Base-by-base conservation (phyloP, 257 asterid species). In the Scutellaria galericulata region DNA sequence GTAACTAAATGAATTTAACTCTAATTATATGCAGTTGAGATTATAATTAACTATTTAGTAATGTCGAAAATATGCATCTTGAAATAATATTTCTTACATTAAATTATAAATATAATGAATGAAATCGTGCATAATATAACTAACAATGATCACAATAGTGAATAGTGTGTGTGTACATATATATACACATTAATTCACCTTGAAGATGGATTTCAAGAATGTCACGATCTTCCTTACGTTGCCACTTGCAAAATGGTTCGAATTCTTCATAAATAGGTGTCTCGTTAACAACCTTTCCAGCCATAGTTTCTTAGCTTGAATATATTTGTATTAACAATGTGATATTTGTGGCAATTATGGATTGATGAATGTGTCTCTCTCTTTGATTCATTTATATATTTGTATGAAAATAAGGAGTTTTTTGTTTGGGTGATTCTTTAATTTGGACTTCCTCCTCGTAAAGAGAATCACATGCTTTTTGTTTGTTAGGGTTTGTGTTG, bases 161-260 rank as follows among this genome's bases (percentile, higher is more conserved):
- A n/a, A n/a, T n/a, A n/a, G n/a, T n/a, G n/a, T n/a, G n/a, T 31
- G 37, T 4, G 3, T 31, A 31, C 2, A 1, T 31, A 31, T 31
- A 1, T 31, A 31, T 18, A 31, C 2, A 31, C 3, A 31, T 2
- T 4, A 12, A 68, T 41, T 72, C 54, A 88, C 92, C 96, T 78
- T 75, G 82, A 71, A 89, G 86, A 67, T 80, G 81, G 39, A 89
- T 15, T 53, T 82, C 82, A 45, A 89, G 89, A 77, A 83, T 61
- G 74, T 89, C 92, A 0, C 68, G 56, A 58, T 79, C 86, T 64
- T 83, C 82, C 14, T 62, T 75, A 3, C 89, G 88, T 35, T 85
- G 76, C 96, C 96, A 89, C 68, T 71, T 79, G 85, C 96, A 85
- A 24, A 70, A 79, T 4, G 96, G 96, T 39, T 89, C 96, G 11